Evolutionary conservation across 2,329 filamentous ascomycete species (phyloP), one percentile per base, ranked within the genome.

Genomic region (Aureobasidium leucospermi): DNA sequence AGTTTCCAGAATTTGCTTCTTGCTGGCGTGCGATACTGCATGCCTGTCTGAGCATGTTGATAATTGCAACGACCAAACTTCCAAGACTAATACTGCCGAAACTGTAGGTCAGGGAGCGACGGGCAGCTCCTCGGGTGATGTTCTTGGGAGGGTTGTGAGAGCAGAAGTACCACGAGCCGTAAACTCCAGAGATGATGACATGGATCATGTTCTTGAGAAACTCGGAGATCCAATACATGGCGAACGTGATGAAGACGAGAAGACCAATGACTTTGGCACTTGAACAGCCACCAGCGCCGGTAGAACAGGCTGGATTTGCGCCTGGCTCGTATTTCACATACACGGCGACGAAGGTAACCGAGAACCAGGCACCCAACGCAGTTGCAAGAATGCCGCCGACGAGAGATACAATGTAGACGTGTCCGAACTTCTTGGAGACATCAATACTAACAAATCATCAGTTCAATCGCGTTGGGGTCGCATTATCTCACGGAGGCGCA

Each of bases 131-230:
- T 11, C 90, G 84, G 0, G 93, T 96, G 0, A 90, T 86, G 10
- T 85, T 85, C 63, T 82, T 85, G 32, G 92, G 90, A 67, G 90
- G 88, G 59, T 83, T 81, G 31, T 81, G 75, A 7, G 79, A 75
- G 65, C 83, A 87, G 71, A 96, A 96, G 76, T 96, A 97, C 93
- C 93, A 97, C 0, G 88, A 87, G 1, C 90, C 92, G 67, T 96
- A 96, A 0, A 96, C 86, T 0, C 93, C 92, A 0, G 90, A 88
- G 61, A 96, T 88, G 28, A 85, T 91, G 1, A 87, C 88, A 70
- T 97, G 91, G 48, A 96, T 89, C 0, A 89, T 91, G 74, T 96
- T 96, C 78, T 96, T 96, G 66, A 96, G 77, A 81, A 88, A 93
- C 71, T 97, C 93, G 1, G 89, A 87, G 64, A 96, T 86, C 93